Evolutionary conservation across 1,139 yeast species (phyloP).

Genomic region (Candida sanyaensis): DNA sequence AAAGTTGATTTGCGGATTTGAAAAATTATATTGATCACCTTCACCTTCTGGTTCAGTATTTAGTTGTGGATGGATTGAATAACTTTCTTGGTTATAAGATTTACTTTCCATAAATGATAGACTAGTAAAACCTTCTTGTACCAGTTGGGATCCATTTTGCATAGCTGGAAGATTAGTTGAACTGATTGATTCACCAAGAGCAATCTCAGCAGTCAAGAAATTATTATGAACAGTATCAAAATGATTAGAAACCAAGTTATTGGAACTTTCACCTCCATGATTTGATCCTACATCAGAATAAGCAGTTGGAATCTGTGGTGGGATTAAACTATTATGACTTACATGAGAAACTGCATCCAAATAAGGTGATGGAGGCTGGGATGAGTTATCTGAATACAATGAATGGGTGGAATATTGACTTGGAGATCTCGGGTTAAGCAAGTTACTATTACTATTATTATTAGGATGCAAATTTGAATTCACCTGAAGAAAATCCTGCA

Average conservation of each 20-base stretch:
- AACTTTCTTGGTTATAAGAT: background rate
- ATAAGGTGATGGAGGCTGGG: constrained; percentile 43
- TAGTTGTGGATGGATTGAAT: background rate
- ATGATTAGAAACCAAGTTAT: constrained; percentile 8
- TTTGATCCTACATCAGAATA: constrained; percentile 17
- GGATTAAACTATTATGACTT: constrained; percentile 15
- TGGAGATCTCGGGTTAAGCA: constrained; percentile 20
- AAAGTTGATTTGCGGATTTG: constrained; percentile 10
- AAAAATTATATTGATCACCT: constrained; percentile 7
- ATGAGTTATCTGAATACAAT: constrained; percentile 36
- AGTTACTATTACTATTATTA: constrained; percentile 3
- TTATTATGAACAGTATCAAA: constrained; percentile 27
- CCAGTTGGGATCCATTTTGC: constrained; percentile 4
- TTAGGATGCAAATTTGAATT: background rate
- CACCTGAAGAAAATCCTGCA: constrained; percentile 11
- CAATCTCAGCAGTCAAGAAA: constrained; percentile 26
- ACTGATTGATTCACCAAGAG: constrained; percentile 44
- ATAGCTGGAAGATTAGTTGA: constrained; percentile 33
- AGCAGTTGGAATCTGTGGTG: constrained; percentile 14
- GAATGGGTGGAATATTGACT: constrained; percentile 28
- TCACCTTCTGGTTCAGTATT: constrained; percentile 3
- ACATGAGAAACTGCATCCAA: constrained; percentile 41
- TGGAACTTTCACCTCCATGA: constrained; percentile 8
- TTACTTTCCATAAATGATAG: constrained; percentile 3
- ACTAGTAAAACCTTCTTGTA: constrained; percentile 4